Evolutionary conservation across 2,329 filamentous ascomycete genomes (phyloP).

Genomic region (Didymella arachidicola): DNA sequence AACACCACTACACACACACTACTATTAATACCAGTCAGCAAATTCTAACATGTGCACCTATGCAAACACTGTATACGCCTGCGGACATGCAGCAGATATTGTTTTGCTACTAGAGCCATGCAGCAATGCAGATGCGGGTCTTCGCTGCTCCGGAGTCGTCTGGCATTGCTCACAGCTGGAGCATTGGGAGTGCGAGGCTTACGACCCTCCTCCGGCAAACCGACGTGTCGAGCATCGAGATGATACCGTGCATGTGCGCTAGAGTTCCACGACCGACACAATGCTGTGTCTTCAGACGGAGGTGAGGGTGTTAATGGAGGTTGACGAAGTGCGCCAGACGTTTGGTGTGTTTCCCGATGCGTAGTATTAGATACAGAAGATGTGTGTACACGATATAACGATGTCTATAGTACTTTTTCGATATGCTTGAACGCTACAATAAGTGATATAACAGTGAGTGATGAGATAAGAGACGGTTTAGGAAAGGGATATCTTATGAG

Average conservation of each 20-base stretch:
- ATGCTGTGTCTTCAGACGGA: neutral
- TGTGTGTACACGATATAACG: neutral
- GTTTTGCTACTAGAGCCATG: neutral
- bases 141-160: neutral
- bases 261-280: too few relatives aligned
- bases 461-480: neutral
- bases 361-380: constrained; percentile 1
- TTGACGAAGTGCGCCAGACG: neutral
- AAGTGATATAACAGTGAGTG: neutral
- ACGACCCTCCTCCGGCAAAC: neutral
- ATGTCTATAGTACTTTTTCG: constrained; percentile 5
- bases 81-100: neutral
- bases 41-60: neutral
- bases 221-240: neutral
- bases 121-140: neutral
- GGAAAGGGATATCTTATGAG: constrained; percentile 6
- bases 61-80: neutral
- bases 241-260: neutral
- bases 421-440: constrained; percentile 18
- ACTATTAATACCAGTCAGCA: neutral
- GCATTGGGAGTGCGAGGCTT: neutral
- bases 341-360: neutral
- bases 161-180: neutral
- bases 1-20: neutral
- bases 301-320: neutral